Evolutionary conservation across 2,329 filamentous ascomycete genomes (phyloP).

Genomic region (Cordyceps javanica): DNA sequence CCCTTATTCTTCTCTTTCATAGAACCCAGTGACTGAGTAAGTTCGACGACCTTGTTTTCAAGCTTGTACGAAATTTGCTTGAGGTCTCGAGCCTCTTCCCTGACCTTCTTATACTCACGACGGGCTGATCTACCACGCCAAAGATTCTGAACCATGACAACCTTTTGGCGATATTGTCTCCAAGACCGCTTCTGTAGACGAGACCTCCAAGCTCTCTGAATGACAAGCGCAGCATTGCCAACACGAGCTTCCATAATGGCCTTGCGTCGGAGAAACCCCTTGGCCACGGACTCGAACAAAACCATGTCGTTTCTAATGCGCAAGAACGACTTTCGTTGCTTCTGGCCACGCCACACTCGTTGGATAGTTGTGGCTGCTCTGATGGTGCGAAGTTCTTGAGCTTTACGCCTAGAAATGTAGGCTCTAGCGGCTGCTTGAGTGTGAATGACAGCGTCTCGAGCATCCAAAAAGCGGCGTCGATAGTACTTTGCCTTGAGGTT

Average conservation of each 20-base stretch:
- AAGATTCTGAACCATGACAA: conserved; percentile 82
- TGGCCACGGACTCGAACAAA: conserved; percentile 80
- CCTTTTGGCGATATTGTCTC: conserved; percentile 84
- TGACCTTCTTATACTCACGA: conserved; percentile 78
- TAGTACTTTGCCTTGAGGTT: conserved; percentile 95
- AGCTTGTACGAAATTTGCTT: conserved; percentile 99
- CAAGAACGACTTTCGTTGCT: conserved; percentile 76
- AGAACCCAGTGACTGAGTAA: conserved; percentile 87
- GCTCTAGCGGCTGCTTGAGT: conserved; percentile 76
- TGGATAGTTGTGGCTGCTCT: conserved; percentile 93
- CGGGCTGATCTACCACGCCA: conserved; percentile 84
- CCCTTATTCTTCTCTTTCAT: conserved; percentile 94
- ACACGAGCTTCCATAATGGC: conserved; percentile 90
- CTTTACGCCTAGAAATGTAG: conserved; percentile 68
- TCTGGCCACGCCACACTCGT: conserved; percentile 87
- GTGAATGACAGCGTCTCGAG: conserved; percentile 70
- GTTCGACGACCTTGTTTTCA: conserved; percentile 98
- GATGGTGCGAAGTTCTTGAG: conserved; percentile 73
- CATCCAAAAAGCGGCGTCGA: conserved; percentile 82
- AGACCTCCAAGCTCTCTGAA: conserved; percentile 85
- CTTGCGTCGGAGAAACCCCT: conserved; percentile 85
- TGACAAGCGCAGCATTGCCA: conserved; percentile 83
- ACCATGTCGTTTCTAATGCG: conserved; percentile 77
- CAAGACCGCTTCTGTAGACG: conserved; percentile 72
- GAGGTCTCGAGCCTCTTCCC: conserved; percentile 93